Base-by-base conservation (phyloP, 2,329 filamentous ascomycete species). In the Monilinia fructicola region DNA sequence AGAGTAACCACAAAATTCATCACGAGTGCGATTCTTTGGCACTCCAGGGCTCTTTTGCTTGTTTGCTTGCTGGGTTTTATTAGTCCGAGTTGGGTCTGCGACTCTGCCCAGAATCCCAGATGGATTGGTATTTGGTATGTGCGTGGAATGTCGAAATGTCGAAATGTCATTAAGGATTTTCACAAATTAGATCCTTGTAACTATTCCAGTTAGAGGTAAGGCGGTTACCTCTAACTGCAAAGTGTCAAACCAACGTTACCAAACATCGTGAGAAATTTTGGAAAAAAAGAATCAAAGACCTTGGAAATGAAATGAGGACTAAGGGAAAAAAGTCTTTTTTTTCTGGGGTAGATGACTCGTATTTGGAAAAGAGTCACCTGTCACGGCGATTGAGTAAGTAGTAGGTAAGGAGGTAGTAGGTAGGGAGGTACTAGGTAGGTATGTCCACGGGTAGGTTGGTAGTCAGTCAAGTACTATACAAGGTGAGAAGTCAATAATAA, bases 211-310 rank as follows among this genome's bases (percentile, higher is more conserved):
- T 48, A 55, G 55, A 31, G 38, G 65, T 18, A 67, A 55, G 40
- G 52, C 53, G 56, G 59, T 52, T 66, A 52, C 65, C 52, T 62
- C 52, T 62, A 64, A 66, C 65, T 66, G 65, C 65, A 63, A 62
- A 55, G 58, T 66, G 65, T 40, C 14, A 11, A 40, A 40, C 38
- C 38, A 40, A 40, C 3, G 31, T 35, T 35, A 35, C 52, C 38
- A 63, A 64, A 55, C 65, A 55, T 63, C 18, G 60, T 42, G 46
- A 63, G 60, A 54, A 40, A 53, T 56, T 56, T 35, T 44, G 26
- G 21, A 35, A 10, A 35, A 23, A 38, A n/a, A 40, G 54, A 38
- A 21, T 2, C 1, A 38, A 40, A 44, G 38, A 44, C 21, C 12
- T 54, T 28, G 54, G 46, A 59, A 59, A 40, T 2, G 38, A n/a